Base-by-base conservation (phyloP, 768 basidiomycete species). In the Solioccasus polychromus region DNA sequence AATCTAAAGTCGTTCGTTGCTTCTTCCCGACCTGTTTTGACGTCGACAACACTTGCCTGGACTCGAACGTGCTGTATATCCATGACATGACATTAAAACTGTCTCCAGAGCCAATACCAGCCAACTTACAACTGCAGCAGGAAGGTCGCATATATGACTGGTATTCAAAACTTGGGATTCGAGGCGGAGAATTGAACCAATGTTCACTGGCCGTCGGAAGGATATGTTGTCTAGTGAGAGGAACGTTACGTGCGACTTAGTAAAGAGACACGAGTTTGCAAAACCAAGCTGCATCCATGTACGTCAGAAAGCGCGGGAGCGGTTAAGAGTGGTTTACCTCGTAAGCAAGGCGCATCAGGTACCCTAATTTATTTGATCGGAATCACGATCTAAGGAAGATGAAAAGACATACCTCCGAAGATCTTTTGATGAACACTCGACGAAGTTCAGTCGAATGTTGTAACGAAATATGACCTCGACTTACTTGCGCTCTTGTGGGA, bases 401-500 rank as follows among this genome's bases (percentile, higher is more conserved):
- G 31, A 41, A 11, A 35, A 18, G 10, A 15, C 42, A 61, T 74
- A 57, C 88, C 88, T 62, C 88, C 88, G 55, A 92, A 92, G 12
- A 91, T 72, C 61, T 92, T 92, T 46, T 84, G 82, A 59, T 92
- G 89, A 4, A 91, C 75, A 52, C 85, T 88, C 42, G 12, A 4
- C 39, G 14, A 11, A 42, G 17, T 34, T 49, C 12, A 51, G 26
- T 17, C 35, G 11, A 18, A 31, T 3, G 3, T 25, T 22, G 29
- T 38, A 11, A 18, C 30, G 39, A 3, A 19, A 28, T n/a, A 46
- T n/a, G 9, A 30, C 38, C 37, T 2, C 3, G 5, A 68, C 81
- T 58, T 47, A 86, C 85, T 90, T 91, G 57, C 87, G 75, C 59
- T 88, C 87, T 67, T 90, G 88, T 0, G 88, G 88, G 60, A 89